Percentiles rank a stretch among this genome's conserved stretches.
phyloP scores from a whole-genome alignment of 163 green algal genomes.

The Scenedesmus sp. region DNA sequence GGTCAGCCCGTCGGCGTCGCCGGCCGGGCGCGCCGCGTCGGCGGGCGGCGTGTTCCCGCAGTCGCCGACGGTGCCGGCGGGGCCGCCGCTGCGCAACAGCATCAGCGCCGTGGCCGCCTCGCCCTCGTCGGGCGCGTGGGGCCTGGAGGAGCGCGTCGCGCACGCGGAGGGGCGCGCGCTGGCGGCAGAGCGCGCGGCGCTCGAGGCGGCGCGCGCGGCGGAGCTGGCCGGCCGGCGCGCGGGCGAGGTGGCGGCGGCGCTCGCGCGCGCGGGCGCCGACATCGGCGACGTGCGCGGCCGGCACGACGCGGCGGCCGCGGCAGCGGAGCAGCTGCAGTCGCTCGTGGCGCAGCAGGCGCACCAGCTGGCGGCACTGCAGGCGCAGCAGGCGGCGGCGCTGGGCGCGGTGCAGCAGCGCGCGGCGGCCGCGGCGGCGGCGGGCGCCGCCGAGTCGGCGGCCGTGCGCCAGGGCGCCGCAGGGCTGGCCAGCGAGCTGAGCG shows the following conservation, averaged over 20 bases:
- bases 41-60: not conserved
- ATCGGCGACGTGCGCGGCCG: slow-evolving; percentile 9
- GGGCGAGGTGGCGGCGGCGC: not conserved
- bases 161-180: slow-evolving; percentile 2
- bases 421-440: not conserved
- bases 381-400: slow-evolving; percentile 25
- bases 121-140: not conserved
- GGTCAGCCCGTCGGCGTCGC: not conserved
- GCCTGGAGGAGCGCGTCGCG: slow-evolving; percentile 9
- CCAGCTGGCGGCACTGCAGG: slow-evolving; percentile 18
- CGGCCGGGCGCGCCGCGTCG: not conserved
- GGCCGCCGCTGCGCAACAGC: slow-evolving; percentile 7
- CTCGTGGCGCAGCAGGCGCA: slow-evolving; percentile 22
- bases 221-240: slow-evolving; percentile 5
- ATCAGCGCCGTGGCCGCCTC: slow-evolving; percentile 28
- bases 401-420: slow-evolving; percentile 7
- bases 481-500: slow-evolving; percentile 12
- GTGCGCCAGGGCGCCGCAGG: slow-evolving; percentile 11
- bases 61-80: not conserved
- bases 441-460: slow-evolving; percentile 8
- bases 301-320: slow-evolving; percentile 13
- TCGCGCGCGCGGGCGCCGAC: slow-evolving; percentile 29
- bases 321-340: slow-evolving; percentile 36
- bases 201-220: slow-evolving; percentile 34
- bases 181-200: slow-evolving; percentile 28